Conservation (phyloP, 2,329 filamentous ascomycete genomes). For the Penicillium sp. region DNA sequence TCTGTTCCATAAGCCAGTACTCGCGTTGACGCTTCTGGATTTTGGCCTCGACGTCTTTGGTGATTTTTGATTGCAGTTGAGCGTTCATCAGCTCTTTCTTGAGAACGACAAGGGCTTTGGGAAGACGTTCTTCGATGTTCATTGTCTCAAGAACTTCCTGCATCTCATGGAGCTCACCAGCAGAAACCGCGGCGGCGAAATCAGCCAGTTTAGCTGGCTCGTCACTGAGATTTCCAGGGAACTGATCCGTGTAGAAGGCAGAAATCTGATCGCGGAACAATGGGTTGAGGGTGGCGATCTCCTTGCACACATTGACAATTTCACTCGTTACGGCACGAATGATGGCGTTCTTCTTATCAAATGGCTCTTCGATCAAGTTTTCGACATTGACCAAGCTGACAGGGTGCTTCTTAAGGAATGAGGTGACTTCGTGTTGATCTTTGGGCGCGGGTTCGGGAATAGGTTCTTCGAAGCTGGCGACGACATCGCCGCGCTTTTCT, state of each 20-base stretch:
- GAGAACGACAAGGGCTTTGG: constrained; percentile 85
- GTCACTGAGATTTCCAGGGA: constrained; percentile 89
- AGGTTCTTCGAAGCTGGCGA: constrained; percentile 93
- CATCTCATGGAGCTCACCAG: constrained; percentile 85
- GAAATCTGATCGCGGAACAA: constrained; percentile 97
- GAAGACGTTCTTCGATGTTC: constrained; percentile 88
- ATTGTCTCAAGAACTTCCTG: constrained; percentile 88
- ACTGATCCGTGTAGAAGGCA: constrained; percentile 94
- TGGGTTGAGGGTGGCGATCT: constrained; percentile 89
- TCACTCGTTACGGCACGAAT: constrained; percentile 93
- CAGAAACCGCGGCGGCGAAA: constrained; percentile 95
- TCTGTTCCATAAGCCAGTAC: constrained; percentile 99
- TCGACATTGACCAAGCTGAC: constrained; percentile 96
- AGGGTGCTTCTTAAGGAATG: constrained; percentile 86
- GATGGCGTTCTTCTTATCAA: constrained; percentile 84
- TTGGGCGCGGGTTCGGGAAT: constrained; percentile 59
- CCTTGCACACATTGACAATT: constrained; percentile 98
- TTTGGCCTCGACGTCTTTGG: constrained; percentile 95
- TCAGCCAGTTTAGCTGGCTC: constrained; percentile 95
- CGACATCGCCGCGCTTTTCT: constrained; percentile 87
- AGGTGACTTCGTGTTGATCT: constrained; percentile 77
- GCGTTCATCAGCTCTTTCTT: constrained; percentile 99
- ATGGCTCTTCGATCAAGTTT: constrained; percentile 84
- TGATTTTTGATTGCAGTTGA: constrained; percentile 93
- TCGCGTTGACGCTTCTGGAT: constrained; percentile 97